Conservation (phyloP, 768 basidiomycete species). For the Boletus fagicola region DNA sequence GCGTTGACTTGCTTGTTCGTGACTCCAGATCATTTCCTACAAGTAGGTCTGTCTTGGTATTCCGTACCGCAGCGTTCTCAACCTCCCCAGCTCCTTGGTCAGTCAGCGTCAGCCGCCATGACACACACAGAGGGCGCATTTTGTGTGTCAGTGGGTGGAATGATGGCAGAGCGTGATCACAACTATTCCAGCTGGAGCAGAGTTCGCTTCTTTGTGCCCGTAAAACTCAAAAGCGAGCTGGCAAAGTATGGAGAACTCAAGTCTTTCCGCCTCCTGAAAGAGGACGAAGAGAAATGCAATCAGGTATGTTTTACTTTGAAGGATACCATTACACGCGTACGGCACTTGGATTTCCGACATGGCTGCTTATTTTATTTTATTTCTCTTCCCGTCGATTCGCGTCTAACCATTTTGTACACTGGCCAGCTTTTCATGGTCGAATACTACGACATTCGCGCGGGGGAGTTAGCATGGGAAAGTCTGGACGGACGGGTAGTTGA, state of each 20-base stretch:
- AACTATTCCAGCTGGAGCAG: conserved; percentile 26
- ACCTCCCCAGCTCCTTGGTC: conserved; percentile 49
- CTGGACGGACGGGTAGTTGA: conserved; percentile 51
- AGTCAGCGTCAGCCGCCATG: conserved; percentile 44
- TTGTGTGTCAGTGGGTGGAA: conserved; percentile 41
- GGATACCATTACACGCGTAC: background rate
- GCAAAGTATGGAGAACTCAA: conserved; percentile 34
- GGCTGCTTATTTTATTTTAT: conserved; percentile 1
- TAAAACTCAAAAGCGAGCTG: conserved; percentile 30
- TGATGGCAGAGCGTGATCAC: conserved; percentile 19
- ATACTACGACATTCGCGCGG: conserved; percentile 65
- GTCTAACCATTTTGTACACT: conserved; percentile 18
- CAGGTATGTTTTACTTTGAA: conserved; percentile 27
- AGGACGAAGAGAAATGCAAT: conserved; percentile 21
- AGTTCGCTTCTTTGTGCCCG: conserved; percentile 25
- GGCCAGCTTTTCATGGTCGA: conserved; percentile 54
- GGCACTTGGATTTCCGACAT: background rate
- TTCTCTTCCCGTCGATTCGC: background rate
- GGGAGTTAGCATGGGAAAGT: conserved; percentile 47
- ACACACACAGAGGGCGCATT: conserved; percentile 54
- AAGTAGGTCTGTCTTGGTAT: conserved; percentile 34
- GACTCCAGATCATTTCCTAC: conserved; percentile 42
- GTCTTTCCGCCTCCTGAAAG: conserved; percentile 27
- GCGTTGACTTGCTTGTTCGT: conserved; percentile 45
- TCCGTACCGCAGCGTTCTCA: conserved; percentile 7